Evolutionary conservation across 2,329 filamentous ascomycete species (phyloP).

Genomic region (Alternaria ventricosa): DNA sequence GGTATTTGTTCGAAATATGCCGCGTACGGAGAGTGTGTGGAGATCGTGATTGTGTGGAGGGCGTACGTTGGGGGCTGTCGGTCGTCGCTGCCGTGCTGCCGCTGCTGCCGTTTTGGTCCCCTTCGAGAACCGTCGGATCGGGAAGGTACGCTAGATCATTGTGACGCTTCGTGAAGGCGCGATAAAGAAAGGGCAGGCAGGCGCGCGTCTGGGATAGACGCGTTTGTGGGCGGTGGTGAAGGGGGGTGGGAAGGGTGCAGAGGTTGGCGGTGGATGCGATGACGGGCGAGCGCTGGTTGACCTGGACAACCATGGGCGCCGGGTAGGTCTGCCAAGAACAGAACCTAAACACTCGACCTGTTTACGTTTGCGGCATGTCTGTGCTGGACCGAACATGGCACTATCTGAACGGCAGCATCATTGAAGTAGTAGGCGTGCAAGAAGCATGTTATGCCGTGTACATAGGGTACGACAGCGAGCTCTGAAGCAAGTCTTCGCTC

Average conservation of each 20-base stretch:
- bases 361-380: constrained; percentile 23
- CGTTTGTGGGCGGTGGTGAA: constrained; percentile 23
- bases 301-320: constrained; percentile 21
- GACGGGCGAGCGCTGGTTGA: constrained; percentile 26
- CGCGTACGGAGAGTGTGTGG: constrained; percentile 2
- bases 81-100: constrained; percentile 32
- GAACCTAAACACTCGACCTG: constrained; percentile 33
- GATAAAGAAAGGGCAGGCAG: constrained; percentile 17
- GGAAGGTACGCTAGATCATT: constrained; percentile 32
- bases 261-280: constrained; percentile 38
- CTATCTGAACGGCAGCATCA: neutral
- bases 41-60: constrained; percentile 8
- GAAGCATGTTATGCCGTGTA: neutral
- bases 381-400: neutral
- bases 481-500: neutral
- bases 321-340: constrained; percentile 27
- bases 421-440: neutral
- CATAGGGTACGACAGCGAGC: neutral
- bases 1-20: neutral
- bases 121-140: constrained; percentile 21
- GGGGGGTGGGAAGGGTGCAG: constrained; percentile 29
- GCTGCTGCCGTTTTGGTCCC: constrained; percentile 17
- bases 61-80: constrained; percentile 13
- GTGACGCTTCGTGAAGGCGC: constrained; percentile 20
- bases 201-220: constrained; percentile 31